A percentile compares a stretch with the other conserved stretches of the same genome.
Conservation (phyloP, 352 stramenopile genomes). For the Phytophthora pisi region DNA sequence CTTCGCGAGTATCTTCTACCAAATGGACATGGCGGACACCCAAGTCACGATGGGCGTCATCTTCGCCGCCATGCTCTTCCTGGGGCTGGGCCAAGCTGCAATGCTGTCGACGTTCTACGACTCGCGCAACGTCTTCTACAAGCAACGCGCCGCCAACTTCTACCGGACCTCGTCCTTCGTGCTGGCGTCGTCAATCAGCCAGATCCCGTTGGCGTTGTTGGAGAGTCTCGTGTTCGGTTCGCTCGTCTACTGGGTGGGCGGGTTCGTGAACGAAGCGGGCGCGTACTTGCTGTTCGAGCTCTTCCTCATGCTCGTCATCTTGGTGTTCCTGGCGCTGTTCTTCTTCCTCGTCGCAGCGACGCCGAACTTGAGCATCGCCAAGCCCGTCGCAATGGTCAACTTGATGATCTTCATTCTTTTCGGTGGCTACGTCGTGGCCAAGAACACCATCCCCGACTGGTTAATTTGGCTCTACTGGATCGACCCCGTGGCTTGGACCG, state of each 20-base stretch:
- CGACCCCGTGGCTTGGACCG: constrained; percentile 63
- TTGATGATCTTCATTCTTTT: constrained; percentile 74
- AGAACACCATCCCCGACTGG: constrained; percentile 59
- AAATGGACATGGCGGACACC: constrained; percentile 52
- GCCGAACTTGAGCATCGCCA: constrained; percentile 53
- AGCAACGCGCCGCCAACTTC: constrained; percentile 88
- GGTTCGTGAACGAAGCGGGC: constrained; percentile 52
- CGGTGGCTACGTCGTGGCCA: constrained; percentile 60
- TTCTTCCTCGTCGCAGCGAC: constrained; percentile 54
- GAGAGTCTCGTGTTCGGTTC: constrained; percentile 88
- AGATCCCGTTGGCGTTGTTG: constrained; percentile 64
- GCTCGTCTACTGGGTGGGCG: constrained; percentile 88
- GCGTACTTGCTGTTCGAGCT: constrained; percentile 80
- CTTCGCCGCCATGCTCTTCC: constrained; percentile 86
- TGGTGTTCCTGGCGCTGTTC: constrained; percentile 58
- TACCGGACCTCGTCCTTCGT: constrained; percentile 87
- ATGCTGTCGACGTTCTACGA: constrained; percentile 85
- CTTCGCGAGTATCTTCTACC: constrained; percentile 57
- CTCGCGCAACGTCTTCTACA: constrained; percentile 81
- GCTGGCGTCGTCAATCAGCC: constrained; percentile 53
- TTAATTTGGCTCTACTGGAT: constrained; percentile 80
- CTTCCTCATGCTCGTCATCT: constrained; percentile 67
- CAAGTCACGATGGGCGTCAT: constrained; percentile 81
- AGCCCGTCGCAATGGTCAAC: constrained; percentile 64
- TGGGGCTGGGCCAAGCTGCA: constrained; percentile 75